phyloP scores from a whole-genome alignment of 495 filamentous ascomycete genomes.

The Chlorociboria aeruginascens region DNA sequence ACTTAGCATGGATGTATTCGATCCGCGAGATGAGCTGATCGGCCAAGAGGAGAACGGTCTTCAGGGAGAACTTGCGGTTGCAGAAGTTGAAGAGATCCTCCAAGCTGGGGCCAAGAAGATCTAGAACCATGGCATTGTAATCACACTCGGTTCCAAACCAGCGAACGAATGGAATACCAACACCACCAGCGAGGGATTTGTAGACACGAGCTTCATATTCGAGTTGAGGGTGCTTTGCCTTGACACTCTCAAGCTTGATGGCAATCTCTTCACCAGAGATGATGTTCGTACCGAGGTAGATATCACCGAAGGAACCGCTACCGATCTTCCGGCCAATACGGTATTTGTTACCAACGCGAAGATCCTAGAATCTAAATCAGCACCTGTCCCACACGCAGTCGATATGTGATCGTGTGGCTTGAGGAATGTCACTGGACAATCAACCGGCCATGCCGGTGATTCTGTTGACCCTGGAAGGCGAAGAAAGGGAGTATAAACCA shows the following conservation, averaged over 20 bases:
- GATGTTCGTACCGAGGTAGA: constrained; percentile 99
- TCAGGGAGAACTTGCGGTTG: constrained; percentile 99
- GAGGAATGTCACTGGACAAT: too few species aligned
- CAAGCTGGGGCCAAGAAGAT: constrained; percentile 91
- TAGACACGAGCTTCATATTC: constrained; percentile 99
- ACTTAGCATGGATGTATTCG: constrained; percentile 99
- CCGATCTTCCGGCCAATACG: constrained; percentile 99
- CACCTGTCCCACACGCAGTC: constrained; percentile 4
- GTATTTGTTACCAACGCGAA: constrained; percentile 99
- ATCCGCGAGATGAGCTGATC: constrained; percentile 99
- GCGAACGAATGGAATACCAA: constrained; percentile 97
- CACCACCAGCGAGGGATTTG: constrained; percentile 96
- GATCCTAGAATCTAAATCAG: constrained; percentile 55
- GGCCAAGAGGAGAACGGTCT: constrained; percentile 96
- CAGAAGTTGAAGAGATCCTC: constrained; percentile 99
- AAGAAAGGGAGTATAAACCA: constrained; percentile 29
- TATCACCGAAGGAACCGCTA: constrained; percentile 96
- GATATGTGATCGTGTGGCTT: too few species aligned
- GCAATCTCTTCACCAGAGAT: constrained; percentile 99
- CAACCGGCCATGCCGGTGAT: too few species aligned
- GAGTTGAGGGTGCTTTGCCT: constrained; percentile 98
- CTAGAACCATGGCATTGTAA: constrained; percentile 99
- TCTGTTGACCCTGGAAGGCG: constrained; percentile 8
- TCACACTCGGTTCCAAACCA: constrained; percentile 99
- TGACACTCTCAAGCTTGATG: constrained; percentile 99